Evolutionary conservation across 768 basidiomycete genomes (phyloP), one percentile per base, ranked within the genome.

Genomic region (Nidularia sp.): DNA sequence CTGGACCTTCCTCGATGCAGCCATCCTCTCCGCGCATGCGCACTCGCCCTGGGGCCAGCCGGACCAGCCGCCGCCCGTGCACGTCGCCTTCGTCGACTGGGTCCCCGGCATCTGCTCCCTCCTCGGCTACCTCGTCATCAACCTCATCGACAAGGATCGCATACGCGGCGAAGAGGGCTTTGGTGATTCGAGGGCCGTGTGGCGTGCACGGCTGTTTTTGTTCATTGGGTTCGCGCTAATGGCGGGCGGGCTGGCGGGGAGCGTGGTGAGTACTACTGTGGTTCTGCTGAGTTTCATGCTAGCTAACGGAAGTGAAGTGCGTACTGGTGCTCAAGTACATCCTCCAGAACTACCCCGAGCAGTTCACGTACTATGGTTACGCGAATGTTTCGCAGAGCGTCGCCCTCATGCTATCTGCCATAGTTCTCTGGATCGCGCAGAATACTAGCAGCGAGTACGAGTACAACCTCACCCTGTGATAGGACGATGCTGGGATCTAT

Each of bases 181-280:
- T 61, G 89, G 90, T 2, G 90, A 93, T 61, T 76, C 90, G 0
- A 74, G 84, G 1, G 88, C 92, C 2, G 93, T 97, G 12, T 97
- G 93, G 93, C 77, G 90, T 56, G 96, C 96, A 5, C 74, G 95
- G 32, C 70, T 97, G 57, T 84, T 96, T 63, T 67, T 98, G 55
- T 99, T 99, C 69, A 79, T 98, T 53, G 96, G 96, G 1, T 97
- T 99, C 62, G 94, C 96, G 0, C 67, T 98, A 45, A 94, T 99
- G 93, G 97, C 97, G 2, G 96, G 97, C 6, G 97, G 97, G 0
- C 66, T 98, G 44, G 97, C 96, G n/a, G 97, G 96, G 47, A 95
- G 93, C 63, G 83, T 97, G 65, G 95, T 98, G 63, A 61, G 94
- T 83, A 31, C 49, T 48, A 43, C 4, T 29, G 22, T 47, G 15